Evolutionary conservation across 768 basidiomycete species (phyloP).

Genomic region (Trametes meyenii): DNA sequence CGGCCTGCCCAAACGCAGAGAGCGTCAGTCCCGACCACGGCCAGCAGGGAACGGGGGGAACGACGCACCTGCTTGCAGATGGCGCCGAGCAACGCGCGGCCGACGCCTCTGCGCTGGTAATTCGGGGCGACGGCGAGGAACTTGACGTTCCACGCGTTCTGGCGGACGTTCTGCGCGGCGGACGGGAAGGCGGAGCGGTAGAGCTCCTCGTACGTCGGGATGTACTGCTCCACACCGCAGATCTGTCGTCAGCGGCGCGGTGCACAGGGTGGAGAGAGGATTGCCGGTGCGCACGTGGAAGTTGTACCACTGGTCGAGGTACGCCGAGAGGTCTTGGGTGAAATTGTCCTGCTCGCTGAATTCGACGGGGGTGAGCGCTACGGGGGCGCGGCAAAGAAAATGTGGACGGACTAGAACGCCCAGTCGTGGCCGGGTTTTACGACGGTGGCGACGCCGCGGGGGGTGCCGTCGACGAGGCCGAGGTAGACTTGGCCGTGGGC

Average conservation of each 20-base stretch:
- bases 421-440: slow-evolving; percentile 21
- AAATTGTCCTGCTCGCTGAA: slow-evolving; percentile 18
- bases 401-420: slow-evolving; percentile 20
- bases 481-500: slow-evolving; percentile 14
- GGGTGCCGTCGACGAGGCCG: slow-evolving; percentile 10
- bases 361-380: neutral
- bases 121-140: slow-evolving; percentile 24
- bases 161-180: slow-evolving; percentile 14
- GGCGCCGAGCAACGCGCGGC: slow-evolving; percentile 16
- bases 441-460: slow-evolving; percentile 15
- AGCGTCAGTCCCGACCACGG: neutral
- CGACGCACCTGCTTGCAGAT: slow-evolving; percentile 20
- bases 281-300: slow-evolving; percentile 16
- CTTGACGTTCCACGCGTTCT: slow-evolving; percentile 23
- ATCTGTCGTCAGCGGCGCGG: neutral
- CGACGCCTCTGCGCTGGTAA: slow-evolving; percentile 20
- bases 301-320: slow-evolving; percentile 21
- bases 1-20: slow-evolving; percentile 9
- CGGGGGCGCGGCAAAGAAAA: neutral
- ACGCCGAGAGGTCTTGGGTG: slow-evolving; percentile 15
- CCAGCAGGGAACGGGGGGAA: neutral
- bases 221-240: slow-evolving; percentile 8
- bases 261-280: too few relatives aligned
- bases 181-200: slow-evolving; percentile 19
- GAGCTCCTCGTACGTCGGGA: slow-evolving; percentile 26